phyloP scores from a whole-genome alignment of 257 asterid genomes.

The Capsicum pubescens region DNA sequence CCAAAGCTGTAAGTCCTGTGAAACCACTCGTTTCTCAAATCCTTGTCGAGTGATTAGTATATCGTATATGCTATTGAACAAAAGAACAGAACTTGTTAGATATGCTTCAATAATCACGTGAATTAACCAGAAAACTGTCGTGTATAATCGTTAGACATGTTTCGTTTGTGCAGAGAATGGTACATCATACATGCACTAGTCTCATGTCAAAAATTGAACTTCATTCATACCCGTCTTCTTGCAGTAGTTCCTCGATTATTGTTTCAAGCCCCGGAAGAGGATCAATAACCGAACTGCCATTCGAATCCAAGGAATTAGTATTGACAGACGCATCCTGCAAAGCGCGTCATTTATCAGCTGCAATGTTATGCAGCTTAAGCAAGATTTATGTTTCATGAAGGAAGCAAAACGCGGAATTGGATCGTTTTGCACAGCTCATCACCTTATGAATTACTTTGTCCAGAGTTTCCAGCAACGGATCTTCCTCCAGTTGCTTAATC shows the following conservation, averaged over 20 bases:
- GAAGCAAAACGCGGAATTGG: not conserved
- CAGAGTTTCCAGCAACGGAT: slow-evolving; percentile 87
- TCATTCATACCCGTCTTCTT: slow-evolving; percentile 83
- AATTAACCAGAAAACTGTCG: not conserved
- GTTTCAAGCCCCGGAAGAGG: slow-evolving; percentile 91
- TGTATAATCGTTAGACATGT: not conserved
- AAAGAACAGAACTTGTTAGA: not conserved
- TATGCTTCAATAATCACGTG: not conserved
- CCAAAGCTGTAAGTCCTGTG: slow-evolving; percentile 98
- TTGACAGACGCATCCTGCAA: slow-evolving; percentile 57
- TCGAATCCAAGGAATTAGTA: slow-evolving; percentile 38
- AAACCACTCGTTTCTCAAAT: slow-evolving; percentile 91
- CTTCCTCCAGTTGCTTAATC: slow-evolving; percentile 91
- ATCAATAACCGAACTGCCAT: slow-evolving; percentile 57
- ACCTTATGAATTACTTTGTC: slow-evolving; percentile 98
- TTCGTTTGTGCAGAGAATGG: not conserved
- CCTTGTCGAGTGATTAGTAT: slow-evolving; percentile 87
- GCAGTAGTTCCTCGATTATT: slow-evolving; percentile 75
- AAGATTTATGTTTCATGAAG: not conserved
- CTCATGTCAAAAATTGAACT: not conserved
- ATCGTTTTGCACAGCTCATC: slow-evolving; percentile 28
- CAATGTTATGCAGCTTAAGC: slow-evolving; percentile 1
- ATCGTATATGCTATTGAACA: slow-evolving; percentile 54
- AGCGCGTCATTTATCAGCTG: slow-evolving; percentile 24
- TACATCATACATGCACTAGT: too few species aligned